These are phyloP conservation scores for Stentor roeselii DNA, from an alignment of 73 alveolate species.

Conservation along the genomic window DNA sequence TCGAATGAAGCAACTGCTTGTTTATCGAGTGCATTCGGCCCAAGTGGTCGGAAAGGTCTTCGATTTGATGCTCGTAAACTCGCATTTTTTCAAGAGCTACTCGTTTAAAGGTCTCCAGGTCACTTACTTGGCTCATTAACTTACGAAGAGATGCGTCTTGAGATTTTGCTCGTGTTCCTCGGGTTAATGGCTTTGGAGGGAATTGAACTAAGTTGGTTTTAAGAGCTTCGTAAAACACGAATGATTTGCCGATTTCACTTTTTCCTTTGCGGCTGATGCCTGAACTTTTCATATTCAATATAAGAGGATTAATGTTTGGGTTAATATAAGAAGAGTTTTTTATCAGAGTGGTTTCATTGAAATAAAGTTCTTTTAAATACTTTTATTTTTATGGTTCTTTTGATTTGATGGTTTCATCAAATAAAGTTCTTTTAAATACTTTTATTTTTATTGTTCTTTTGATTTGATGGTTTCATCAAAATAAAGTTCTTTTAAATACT, in stretches of 20 bases:
- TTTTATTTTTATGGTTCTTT: too few relatives aligned
- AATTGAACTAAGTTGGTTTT: background rate
- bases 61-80: background rate
- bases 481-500: too few relatives aligned
- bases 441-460: too few relatives aligned
- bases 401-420: too few relatives aligned
- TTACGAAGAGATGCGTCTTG: background rate
- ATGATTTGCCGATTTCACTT: background rate
- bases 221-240: background rate
- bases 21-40: slow-evolving; percentile 6
- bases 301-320: too few relatives aligned
- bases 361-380: too few relatives aligned
- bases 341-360: too few relatives aligned
- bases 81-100: background rate
- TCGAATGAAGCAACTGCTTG: background rate
- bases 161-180: background rate
- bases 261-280: background rate
- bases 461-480: too few relatives aligned
- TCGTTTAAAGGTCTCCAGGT: background rate
- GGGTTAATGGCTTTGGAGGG: slow-evolving; percentile 9
- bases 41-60: slow-evolving; percentile 4
- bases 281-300: background rate
- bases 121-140: background rate
- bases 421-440: too few relatives aligned
- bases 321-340: too few relatives aligned